A percentile compares a stretch with the other conserved stretches of the same genome.
Evolutionary conservation across 192 early-diverging fungal genomes (phyloP).

Genomic region (Entomortierella beljakovae): DNA sequence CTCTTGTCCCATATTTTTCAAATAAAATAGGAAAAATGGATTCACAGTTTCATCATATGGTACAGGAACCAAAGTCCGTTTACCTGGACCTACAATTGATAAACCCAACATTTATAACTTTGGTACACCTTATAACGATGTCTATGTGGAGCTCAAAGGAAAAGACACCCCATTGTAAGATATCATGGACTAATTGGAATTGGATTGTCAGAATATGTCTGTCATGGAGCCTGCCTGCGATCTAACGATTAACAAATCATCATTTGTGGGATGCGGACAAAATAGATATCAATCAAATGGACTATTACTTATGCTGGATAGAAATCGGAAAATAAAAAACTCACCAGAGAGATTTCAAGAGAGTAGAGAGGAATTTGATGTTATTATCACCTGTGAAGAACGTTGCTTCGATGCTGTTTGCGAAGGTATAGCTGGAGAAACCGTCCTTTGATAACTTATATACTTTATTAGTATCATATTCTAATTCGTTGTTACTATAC

Average conservation of each 20-base stretch:
- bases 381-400: conserved; percentile 98
- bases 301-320: conserved; percentile 89
- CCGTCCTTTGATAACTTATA: not conserved
- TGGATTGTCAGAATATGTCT: too few relatives aligned
- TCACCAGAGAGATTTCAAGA: conserved; percentile 93
- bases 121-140: conserved; percentile 92
- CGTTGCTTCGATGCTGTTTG: conserved; percentile 93
- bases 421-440: conserved; percentile 69
- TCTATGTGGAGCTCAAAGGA: conserved; percentile 81
- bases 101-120: conserved; percentile 94
- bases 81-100: conserved; percentile 88
- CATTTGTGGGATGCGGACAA: not conserved
- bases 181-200: too few relatives aligned
- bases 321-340: conserved; percentile 92
- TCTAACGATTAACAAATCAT: too few relatives aligned
- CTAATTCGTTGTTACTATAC: not conserved
- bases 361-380: conserved; percentile 78
- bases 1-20: too few relatives aligned
- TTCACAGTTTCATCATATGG: conserved; percentile 91
- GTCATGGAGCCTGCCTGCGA: too few relatives aligned
- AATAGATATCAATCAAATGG: conserved; percentile 88
- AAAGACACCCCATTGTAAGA: conserved; percentile 76
- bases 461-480: not conserved
- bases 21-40: conserved; percentile 66
- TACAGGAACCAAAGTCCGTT: conserved; percentile 89